Base-by-base conservation (phyloP, 2,329 filamentous ascomycete species). In the Arthrobotrys musiformis region DNA sequence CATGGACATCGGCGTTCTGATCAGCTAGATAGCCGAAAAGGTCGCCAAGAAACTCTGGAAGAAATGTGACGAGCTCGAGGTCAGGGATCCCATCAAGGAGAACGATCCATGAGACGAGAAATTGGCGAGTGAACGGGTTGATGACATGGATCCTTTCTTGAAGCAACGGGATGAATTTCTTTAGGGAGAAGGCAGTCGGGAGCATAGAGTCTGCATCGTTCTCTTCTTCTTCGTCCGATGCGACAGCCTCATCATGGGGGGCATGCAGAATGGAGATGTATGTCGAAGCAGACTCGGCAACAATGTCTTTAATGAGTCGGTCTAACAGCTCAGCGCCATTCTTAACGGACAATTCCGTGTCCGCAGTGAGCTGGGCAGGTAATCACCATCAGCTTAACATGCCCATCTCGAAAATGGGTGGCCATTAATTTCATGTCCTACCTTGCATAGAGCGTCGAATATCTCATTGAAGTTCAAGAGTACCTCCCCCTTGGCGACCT, bases 381-480 rank as follows among this genome's bases (percentile, higher is more conserved):
- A 24, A 35, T 19, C 30, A 35, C n/a, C 30, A 22, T 68, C 8
- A 54, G 64, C 52, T 30, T 48, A 13, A 62, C 33, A 50, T 58
- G 28, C 37, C 9, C 15, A 22, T 26, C 44, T 56, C 28, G 11
- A 5, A 3, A 19, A 24, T 8, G 33, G 19, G 56, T 8, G 56
- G 74, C 50, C 9, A 64, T n/a, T n/a, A n/a, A n/a, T n/a, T n/a
- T 62, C 33, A 80, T 85, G 30, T 58, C 30, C 79, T 85, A 96
- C 93, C 88, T 97, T 98, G 86, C 94, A 97, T 67, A 99, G 86
- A 22, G 95, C 93, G 85, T 99, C 95, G 82, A 99, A 99, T 79
- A 99, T 95, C 81, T 96, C 92, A 84, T 99, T 99, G 85, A 99
- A 99, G 86, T 97, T 99, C 44, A 96, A 89, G 79, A 99, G 85